phyloP scores from a whole-genome alignment of 2,329 filamentous ascomycete species.

The Phaeophleospora eucalypticola region DNA sequence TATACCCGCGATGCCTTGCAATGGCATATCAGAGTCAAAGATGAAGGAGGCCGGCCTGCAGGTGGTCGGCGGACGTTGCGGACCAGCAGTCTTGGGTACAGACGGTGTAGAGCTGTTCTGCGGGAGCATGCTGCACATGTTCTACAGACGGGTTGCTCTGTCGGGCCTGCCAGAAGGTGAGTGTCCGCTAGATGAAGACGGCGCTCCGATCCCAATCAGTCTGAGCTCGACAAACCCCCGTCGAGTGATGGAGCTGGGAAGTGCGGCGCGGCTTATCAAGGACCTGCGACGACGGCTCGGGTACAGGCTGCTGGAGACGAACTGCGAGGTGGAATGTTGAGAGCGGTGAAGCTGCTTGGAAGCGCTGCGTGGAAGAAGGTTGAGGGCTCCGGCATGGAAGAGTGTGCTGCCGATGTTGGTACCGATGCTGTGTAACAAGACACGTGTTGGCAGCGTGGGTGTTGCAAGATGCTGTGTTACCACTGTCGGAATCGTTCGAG shows the following conservation, averaged over 20 bases:
- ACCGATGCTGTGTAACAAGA: no score
- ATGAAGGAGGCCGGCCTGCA: background rate
- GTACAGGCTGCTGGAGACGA: background rate
- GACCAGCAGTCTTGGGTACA: background rate
- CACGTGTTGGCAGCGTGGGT: no score
- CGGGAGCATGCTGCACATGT: background rate
- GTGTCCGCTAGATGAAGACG: background rate
- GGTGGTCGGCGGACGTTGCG: background rate
- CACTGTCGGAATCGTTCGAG: no score
- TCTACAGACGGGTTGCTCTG: background rate
- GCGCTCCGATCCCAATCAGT: background rate
- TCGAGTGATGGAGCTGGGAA: background rate
- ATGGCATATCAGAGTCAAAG: conserved; percentile 2
- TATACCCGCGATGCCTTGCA: conserved; percentile 8
- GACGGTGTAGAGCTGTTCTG: background rate
- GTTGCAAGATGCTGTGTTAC: no score
- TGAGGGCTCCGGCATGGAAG: no score
- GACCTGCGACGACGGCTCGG: background rate
- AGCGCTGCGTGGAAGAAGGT: no score
- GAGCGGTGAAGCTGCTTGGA: no score
- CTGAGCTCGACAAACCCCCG: background rate
- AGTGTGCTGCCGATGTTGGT: no score
- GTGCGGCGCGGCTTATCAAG: background rate
- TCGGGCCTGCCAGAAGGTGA: background rate
- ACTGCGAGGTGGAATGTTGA: background rate